Conservation (phyloP, 495 filamentous ascomycete species). For the Tricharina praecox region DNA sequence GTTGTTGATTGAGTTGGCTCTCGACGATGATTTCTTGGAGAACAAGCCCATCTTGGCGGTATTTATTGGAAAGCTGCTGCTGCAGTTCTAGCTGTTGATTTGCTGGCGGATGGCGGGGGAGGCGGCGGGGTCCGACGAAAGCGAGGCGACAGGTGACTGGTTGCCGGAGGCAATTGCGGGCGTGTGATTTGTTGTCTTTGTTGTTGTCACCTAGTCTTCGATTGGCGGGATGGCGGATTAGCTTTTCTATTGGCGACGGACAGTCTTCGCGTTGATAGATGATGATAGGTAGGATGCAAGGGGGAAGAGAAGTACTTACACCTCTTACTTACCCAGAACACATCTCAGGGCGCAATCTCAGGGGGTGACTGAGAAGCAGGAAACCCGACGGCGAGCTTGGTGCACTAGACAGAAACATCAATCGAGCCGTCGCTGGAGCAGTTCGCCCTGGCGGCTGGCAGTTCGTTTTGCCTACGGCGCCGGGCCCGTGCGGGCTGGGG, state of each 20-base stretch:
- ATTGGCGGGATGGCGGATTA: not conserved
- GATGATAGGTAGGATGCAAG: too few relatives aligned
- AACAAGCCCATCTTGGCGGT: conserved; percentile 44
- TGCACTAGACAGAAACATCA: not conserved
- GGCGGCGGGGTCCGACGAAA: conserved; percentile 3
- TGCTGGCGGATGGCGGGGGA: not conserved
- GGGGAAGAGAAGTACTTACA: too few relatives aligned
- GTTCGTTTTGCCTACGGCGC: too few relatives aligned
- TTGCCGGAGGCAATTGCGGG: not conserved
- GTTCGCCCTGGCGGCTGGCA: too few relatives aligned
- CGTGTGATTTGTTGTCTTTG: not conserved
- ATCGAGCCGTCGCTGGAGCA: not conserved
- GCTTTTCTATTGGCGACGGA: too few relatives aligned
- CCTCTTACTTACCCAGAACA: too few relatives aligned
- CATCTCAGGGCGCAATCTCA: not conserved
- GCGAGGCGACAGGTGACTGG: conserved; percentile 1
- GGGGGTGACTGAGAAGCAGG: too few relatives aligned
- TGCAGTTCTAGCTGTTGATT: too few relatives aligned
- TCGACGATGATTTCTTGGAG: conserved; percentile 41
- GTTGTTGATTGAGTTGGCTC: conserved; percentile 34
- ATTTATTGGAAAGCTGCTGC: too few relatives aligned
- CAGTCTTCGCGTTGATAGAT: too few relatives aligned
- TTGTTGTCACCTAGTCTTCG: not conserved
- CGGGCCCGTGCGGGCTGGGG: too few relatives aligned
- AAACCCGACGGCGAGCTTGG: too few relatives aligned